Base-by-base conservation (phyloP, 108 stramenopile species). In the Pseudonitzschia pungens region DNA sequence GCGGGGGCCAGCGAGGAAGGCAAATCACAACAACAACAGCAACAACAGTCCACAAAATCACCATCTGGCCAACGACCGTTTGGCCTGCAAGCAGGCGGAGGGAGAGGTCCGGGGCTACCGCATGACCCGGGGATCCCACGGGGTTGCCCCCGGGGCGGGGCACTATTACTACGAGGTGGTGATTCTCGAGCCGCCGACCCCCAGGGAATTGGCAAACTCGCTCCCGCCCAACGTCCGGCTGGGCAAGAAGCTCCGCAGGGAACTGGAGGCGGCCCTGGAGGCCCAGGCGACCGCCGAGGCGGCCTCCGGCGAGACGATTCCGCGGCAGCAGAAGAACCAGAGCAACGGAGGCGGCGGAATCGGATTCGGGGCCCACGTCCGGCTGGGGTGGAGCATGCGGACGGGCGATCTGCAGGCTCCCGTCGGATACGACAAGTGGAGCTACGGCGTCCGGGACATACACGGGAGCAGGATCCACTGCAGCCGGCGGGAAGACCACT, bases 341-440 rank as follows among this genome's bases (percentile, higher is more conserved):
- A 16, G 15, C 15, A 27, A 15, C 27, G 32, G 12, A 22, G 73
- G n/a, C n/a, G n/a, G n/a, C n/a, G n/a, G n/a, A n/a, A n/a, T n/a
- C n/a, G n/a, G n/a, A 1, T 74, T 88, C 65, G 84, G 84, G 15
- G 86, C 81, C 12, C 93, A 95, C 70, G 60, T 93, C 12, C 84
- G 97, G 7, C 70, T 97, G 24, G 97, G 97, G 51, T 95, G 89
- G 88, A 78, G 86, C 54, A 95, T 89, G 78, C 83, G 94, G 22
- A 82, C 84, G 45, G 97, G 93, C 10, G 92, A 96, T 59, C 75
- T 96, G 29, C 97, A 99, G 70, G 98, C 91, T 21, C 98, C 98
- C 2, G 96, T 98, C 12, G 98, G 98, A 40, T 98, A 96, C 77
- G 96, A 98, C 82, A 82, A 88, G 68, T 90, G 92, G 87, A 88